Percentiles rank a stretch among this genome's conserved stretches.
These are phyloP conservation scores for Hygrophorus russula DNA, from an alignment of 768 basidiomycete species.

Conservation along the genomic window DNA sequence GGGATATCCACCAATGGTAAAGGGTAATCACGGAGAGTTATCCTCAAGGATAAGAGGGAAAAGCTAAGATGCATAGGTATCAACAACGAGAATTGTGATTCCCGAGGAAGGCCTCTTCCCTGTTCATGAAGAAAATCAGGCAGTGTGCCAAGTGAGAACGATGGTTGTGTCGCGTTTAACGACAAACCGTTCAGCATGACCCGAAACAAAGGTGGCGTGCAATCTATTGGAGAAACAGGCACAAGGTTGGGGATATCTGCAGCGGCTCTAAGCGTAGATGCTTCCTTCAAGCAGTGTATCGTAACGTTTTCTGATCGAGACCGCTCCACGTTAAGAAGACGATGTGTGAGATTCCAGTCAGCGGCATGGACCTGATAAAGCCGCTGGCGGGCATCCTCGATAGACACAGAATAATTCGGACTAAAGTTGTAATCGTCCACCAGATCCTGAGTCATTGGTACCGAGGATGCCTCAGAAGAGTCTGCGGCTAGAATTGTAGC, in stretches of 20 bases:
- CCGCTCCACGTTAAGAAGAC: slow-evolving; percentile 34
- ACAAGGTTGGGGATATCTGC: slow-evolving; percentile 34
- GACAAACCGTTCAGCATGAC: slow-evolving; percentile 46
- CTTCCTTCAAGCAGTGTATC: slow-evolving; percentile 32
- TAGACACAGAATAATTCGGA: slow-evolving; percentile 51
- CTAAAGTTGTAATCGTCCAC: slow-evolving; percentile 53
- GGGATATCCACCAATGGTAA: slow-evolving; percentile 75
- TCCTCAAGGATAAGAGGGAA: slow-evolving; percentile 45
- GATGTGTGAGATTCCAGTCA: slow-evolving; percentile 58
- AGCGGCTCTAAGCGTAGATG: slow-evolving; percentile 17
- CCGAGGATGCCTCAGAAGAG: slow-evolving; percentile 15
- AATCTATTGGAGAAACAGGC: slow-evolving; percentile 19
- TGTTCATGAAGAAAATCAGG: slow-evolving; percentile 54
- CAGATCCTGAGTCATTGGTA: slow-evolving; percentile 6
- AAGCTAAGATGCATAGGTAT: slow-evolving; percentile 75
- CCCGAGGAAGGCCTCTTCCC: slow-evolving; percentile 56
- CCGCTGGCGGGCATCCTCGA: slow-evolving; percentile 60
- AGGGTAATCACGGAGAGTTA: slow-evolving; percentile 79
- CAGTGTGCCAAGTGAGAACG: slow-evolving; percentile 43
- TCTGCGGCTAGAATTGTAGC: slow-evolving; percentile 45
- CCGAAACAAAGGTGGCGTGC: slow-evolving; percentile 61
- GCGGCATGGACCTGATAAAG: slow-evolving; percentile 60
- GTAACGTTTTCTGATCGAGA: slow-evolving; percentile 36
- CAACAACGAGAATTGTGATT: slow-evolving; percentile 68
- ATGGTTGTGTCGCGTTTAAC: slow-evolving; percentile 46